These are phyloP conservation scores for Saturnispora serradocipensis DNA, from an alignment of 805 yeast genomes.

Conservation along the genomic window DNA sequence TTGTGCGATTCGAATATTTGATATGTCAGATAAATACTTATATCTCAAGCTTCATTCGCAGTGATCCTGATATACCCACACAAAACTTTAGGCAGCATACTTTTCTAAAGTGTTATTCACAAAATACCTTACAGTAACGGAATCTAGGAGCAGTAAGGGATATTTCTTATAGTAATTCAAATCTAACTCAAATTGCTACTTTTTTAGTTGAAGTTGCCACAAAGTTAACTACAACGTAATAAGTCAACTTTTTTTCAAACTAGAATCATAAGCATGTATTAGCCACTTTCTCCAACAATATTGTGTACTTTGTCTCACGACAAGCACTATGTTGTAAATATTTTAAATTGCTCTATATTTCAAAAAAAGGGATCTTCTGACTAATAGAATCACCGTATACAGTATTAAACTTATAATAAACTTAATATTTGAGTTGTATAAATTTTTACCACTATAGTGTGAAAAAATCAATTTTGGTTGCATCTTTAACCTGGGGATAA, in stretches of 20 bases:
- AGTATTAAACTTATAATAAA: no score
- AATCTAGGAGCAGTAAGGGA: not conserved
- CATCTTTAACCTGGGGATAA: no score
- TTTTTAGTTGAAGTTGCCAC: not conserved
- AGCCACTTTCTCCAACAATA: not conserved
- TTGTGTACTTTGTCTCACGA: not conserved
- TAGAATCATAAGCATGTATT: not conserved
- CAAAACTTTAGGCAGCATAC: not conserved
- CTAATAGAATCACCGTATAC: not conserved
- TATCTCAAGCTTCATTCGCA: not conserved
- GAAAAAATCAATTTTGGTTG: no score
- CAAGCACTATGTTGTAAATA: not conserved
- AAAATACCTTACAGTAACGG: not conserved
- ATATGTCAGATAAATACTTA: not conserved
- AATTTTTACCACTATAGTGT: no score
- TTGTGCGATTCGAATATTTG: not conserved
- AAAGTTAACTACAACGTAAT: not conserved
- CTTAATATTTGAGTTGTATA: no score
- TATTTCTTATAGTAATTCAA: not conserved
- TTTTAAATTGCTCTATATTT: not conserved
- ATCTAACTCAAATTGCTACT: not conserved
- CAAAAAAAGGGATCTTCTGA: not conserved
- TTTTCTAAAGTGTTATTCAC: not conserved
- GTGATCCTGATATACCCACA: not conserved
- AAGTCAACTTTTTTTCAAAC: not conserved